Conservation (phyloP, 345 rosid species). For the Hibiscus syriacus region DNA sequence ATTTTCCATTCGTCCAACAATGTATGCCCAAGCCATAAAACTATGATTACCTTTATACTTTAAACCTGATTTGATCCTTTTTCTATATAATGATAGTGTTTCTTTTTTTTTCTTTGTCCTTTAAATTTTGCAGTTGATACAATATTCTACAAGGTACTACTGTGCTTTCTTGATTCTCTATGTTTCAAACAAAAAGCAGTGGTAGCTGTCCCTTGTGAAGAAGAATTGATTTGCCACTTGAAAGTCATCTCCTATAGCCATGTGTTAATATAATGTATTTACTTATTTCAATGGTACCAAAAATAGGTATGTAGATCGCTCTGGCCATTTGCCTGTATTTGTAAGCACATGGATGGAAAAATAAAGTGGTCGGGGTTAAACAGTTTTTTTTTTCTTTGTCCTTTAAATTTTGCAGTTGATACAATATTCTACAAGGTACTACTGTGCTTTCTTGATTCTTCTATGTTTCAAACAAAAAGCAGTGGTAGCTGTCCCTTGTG, state of each 20-base stretch:
- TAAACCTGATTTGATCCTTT: too few species aligned
- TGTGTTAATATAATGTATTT: background rate
- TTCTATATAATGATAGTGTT: too few species aligned
- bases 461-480: background rate
- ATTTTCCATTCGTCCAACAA: too few species aligned
- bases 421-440: constrained; percentile 67
- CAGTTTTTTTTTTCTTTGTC: too few species aligned
- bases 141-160: constrained; percentile 65
- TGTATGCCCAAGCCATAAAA: too few species aligned
- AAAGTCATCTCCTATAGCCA: background rate
- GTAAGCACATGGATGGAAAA: background rate
- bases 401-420: constrained; percentile 55
- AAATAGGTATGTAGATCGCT: background rate
- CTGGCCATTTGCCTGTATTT: background rate
- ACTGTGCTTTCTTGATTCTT: constrained; percentile 14
- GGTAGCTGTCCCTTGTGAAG: background rate
- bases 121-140: constrained; percentile 51
- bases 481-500: background rate
- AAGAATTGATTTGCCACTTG: background rate
- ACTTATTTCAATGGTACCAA: background rate
- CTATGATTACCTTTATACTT: too few species aligned
- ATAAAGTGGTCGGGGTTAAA: background rate
- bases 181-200: background rate
- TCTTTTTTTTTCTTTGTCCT: too few species aligned
- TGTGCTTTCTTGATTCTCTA: constrained; percentile 13